Evolutionary conservation across 768 basidiomycete species (phyloP).

Genomic region (Psilocybe cyanescens): DNA sequence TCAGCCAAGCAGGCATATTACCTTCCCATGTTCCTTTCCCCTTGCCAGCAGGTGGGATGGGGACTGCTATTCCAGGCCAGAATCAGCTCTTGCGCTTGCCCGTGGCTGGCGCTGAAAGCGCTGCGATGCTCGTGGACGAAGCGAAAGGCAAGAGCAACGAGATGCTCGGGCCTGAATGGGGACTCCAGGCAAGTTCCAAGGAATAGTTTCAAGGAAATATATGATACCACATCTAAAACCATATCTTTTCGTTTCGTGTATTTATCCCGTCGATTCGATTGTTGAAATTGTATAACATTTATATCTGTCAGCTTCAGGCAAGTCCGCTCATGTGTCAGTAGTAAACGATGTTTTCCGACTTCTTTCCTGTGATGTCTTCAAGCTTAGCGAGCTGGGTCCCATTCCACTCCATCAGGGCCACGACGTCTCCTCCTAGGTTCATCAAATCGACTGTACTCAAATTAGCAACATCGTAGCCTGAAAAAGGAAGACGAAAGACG

Average conservation of each 20-base stretch:
- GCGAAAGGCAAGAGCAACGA: conserved; percentile 38
- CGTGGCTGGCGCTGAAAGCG: conserved; percentile 39
- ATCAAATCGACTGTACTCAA: conserved; percentile 20
- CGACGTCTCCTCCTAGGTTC: conserved; percentile 24
- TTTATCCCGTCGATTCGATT: too few species aligned
- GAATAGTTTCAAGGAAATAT: neutral
- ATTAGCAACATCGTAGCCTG: neutral
- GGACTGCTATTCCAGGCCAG: neutral
- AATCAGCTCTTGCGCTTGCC: conserved; percentile 33
- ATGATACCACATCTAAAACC: too few species aligned
- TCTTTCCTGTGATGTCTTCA: conserved; percentile 11
- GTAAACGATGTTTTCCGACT: neutral
- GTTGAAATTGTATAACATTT: too few species aligned
- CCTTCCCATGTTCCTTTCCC: conserved; percentile 35
- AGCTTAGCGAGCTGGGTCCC: conserved; percentile 16
- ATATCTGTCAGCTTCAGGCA: too few species aligned
- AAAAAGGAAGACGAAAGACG: neutral
- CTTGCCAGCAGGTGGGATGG: conserved; percentile 18
- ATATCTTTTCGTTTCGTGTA: neutral
- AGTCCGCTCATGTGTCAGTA: too few species aligned
- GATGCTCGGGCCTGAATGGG: conserved; percentile 42
- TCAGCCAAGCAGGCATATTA: conserved; percentile 39
- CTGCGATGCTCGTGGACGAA: conserved; percentile 40
- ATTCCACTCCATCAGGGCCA: conserved; percentile 23
- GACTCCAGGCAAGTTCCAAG: neutral